Evolutionary conservation across 345 rosid genomes (phyloP).

Genomic region (Combretum micranthum): DNA sequence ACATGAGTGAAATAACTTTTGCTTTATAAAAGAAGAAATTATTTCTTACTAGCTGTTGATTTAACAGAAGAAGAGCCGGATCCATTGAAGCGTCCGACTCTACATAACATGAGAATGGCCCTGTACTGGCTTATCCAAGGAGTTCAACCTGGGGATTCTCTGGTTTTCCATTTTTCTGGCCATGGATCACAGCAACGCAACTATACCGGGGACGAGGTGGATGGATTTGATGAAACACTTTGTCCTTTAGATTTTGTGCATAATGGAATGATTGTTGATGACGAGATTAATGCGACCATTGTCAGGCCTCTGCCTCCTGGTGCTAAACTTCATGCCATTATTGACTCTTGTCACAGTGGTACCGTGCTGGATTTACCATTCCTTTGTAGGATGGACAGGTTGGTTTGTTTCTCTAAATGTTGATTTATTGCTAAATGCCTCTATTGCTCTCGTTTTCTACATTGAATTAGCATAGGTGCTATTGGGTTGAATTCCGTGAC

Average conservation of each 20-base stretch:
- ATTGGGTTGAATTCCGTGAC: background rate
- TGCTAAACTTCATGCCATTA: conserved; percentile 79
- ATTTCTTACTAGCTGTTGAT: background rate
- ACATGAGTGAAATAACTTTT: background rate
- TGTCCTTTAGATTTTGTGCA: conserved; percentile 64
- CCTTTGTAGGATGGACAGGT: conserved; percentile 88
- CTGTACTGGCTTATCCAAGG: conserved; percentile 66
- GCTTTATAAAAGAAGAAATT: background rate
- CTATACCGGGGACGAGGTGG: conserved; percentile 60
- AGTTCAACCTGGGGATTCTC: conserved; percentile 72
- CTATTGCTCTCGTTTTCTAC: background rate
- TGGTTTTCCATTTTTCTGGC: conserved; percentile 85
- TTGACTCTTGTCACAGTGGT: conserved; percentile 94
- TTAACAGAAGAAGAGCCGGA: conserved; percentile 78
- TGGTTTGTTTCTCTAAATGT: background rate
- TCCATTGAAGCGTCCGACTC: conserved; percentile 54
- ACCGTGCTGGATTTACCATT: conserved; percentile 77
- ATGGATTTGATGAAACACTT: conserved; percentile 86
- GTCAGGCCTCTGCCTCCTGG: conserved; percentile 82
- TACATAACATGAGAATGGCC: conserved; percentile 62
- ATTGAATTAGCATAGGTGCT: too few species aligned
- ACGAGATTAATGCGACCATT: conserved; percentile 72
- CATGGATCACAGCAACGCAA: conserved; percentile 76
- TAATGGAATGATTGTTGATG: conserved; percentile 79
- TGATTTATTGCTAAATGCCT: background rate